These are phyloP conservation scores for Phalaenopsis hybrid DNA, from an alignment of 116 monocot genomes.

Conservation along the genomic window DNA sequence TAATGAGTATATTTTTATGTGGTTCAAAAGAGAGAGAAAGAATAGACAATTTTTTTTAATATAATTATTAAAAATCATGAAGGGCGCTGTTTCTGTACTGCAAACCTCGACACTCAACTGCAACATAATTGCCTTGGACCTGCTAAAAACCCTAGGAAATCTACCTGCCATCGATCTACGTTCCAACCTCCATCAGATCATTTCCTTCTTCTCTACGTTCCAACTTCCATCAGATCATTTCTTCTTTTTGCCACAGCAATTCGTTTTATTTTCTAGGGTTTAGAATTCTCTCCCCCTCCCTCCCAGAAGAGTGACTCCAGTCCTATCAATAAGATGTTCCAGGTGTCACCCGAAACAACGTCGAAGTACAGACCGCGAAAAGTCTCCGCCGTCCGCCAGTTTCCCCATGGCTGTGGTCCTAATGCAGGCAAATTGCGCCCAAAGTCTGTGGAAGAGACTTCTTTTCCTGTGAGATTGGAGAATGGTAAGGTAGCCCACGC, in stretches of 20 bases:
- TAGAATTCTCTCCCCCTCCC: not conserved
- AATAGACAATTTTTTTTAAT: too few species aligned
- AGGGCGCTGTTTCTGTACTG: too few species aligned
- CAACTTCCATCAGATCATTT: not conserved
- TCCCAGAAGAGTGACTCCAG: not conserved
- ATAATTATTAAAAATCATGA: too few species aligned
- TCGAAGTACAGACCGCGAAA: constrained; percentile 7
- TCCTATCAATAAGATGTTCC: not conserved
- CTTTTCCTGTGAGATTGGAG: not conserved
- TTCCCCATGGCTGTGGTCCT: constrained; percentile 17
- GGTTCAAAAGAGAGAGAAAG: too few species aligned
- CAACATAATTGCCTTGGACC: too few species aligned
- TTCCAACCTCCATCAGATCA: not conserved
- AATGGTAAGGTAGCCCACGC: not conserved
- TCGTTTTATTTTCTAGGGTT: not conserved
- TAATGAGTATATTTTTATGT: too few species aligned
- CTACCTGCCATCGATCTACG: not conserved
- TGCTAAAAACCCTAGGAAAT: not conserved
- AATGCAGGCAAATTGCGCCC: not conserved
- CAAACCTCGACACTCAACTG: too few species aligned
- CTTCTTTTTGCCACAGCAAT: not conserved
- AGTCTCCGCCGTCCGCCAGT: constrained; percentile 12
- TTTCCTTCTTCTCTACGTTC: not conserved
- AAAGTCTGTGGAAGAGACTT: not conserved
- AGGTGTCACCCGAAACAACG: constrained; percentile 5